Evolutionary conservation across 2,329 filamentous ascomycete genomes (phyloP).

Genomic region (Coniella vitis): DNA sequence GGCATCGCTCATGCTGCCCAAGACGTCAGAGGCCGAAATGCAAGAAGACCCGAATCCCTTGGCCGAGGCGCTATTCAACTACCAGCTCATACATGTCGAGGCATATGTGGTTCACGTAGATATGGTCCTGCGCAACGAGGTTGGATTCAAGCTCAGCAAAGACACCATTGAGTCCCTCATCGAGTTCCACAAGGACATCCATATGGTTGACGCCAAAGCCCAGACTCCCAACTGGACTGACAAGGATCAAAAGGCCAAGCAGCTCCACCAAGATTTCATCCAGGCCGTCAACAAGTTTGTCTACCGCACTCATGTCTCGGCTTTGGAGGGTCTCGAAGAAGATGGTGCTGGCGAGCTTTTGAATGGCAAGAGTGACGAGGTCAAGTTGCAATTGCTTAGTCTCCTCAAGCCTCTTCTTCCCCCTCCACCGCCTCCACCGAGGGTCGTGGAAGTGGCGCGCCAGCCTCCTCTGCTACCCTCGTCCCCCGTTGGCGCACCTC

Average conservation of each 20-base stretch:
- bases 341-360: conserved; percentile 92
- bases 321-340: conserved; percentile 92
- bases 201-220: conserved; percentile 83
- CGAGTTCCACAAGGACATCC: conserved; percentile 93
- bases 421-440: conserved; percentile 77
- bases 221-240: conserved; percentile 92
- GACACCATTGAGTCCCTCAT: conserved; percentile 91
- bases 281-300: conserved; percentile 97
- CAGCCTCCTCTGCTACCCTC: conserved; percentile 81
- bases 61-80: conserved; percentile 84
- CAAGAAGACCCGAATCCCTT: conserved; percentile 75
- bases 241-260: conserved; percentile 94
- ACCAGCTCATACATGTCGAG: conserved; percentile 86
- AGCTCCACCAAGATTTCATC: conserved; percentile 92
- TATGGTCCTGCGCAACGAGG: conserved; percentile 95
- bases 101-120: conserved; percentile 98
- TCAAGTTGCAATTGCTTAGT: conserved; percentile 77
- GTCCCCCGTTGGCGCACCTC: conserved; percentile 63
- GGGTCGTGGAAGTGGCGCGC: conserved; percentile 82
- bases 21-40: conserved; percentile 79
- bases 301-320: conserved; percentile 80
- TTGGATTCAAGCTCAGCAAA: conserved; percentile 93
- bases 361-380: conserved; percentile 84
- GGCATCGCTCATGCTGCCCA: conserved; percentile 86
- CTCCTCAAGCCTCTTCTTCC: conserved; percentile 85